Base-by-base conservation (phyloP, 805 yeast genomes). In the Saccharomycopsis fibuligera region DNA sequence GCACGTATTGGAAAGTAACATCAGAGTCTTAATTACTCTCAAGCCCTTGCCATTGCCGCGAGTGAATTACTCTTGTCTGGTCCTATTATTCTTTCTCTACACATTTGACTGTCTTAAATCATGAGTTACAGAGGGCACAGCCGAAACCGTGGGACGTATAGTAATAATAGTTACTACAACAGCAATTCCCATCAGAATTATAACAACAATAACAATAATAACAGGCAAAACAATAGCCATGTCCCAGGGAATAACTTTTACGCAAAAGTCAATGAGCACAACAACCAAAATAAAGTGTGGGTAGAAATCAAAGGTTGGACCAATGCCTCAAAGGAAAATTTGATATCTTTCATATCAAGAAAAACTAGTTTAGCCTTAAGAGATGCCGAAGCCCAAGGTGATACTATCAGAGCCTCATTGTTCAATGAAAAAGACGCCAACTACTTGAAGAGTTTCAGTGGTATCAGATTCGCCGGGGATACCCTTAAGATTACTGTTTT, bases 401-500 rank as follows among this genome's bases (percentile, higher is more conserved):
- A 79, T 3, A 68, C 74, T 1, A 64, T 88, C 19, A 70, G 72
- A 36, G 96, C 85, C 0, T 69, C 69, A 16, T 90, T 86, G 14
- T 68, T 68, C 35, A 64, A 63, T 3, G 67, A 69, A 27, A 64
- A 66, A 23, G 87, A 86, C 17, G 88, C 88, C 0, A 71, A 75
- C 19, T 73, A 70, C 5, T 65, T 88, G 43, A 62, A 68, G 37
- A 76, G 73, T 51, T 81, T 83, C 76, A 70, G 75, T 37, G 96
- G 96, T n/a, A 80, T 83, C 44, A 71, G 81, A 51, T 89, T 87
- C 68, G 95, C 96, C 1, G 91, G 93, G 8, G 75, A 78, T 42
- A 60, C 78, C 2, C 69, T 90, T 57, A 73, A 71, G 53, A 73
- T 90, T 53, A 67, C 70, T 44, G 68, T 75, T 8, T 52, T 49